Evolutionary conservation across 2,329 filamentous ascomycete species (phyloP).

Genomic region (Penicillium sp.): DNA sequence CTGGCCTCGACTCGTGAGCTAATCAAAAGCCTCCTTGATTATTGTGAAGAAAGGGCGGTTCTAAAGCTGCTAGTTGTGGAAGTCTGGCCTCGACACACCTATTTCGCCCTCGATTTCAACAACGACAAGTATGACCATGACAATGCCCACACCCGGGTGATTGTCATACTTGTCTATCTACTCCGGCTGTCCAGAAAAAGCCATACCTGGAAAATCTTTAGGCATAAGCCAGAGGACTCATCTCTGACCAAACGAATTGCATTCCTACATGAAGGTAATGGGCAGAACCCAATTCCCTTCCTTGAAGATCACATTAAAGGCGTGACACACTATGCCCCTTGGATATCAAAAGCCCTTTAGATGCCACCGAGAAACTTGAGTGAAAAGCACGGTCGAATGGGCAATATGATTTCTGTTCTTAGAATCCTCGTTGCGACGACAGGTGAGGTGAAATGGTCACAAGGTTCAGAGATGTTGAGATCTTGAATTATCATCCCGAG

Average conservation of each 20-base stretch:
- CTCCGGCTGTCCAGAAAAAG: slow-evolving; percentile 1
- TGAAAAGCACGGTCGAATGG: too few relatives aligned
- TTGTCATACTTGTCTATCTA: slow-evolving; percentile 8
- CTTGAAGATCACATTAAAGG: slow-evolving; percentile 7
- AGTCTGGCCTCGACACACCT: neutral
- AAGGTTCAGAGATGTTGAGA: too few relatives aligned
- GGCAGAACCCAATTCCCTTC: slow-evolving; percentile 2
- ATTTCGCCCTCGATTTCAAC: slow-evolving; percentile 1
- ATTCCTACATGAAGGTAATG: slow-evolving; percentile 1
- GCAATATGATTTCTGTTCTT: too few relatives aligned
- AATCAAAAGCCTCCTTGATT: neutral
- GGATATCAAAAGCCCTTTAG: neutral
- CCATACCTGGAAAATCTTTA: slow-evolving; percentile 1
- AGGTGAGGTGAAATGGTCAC: too few relatives aligned
- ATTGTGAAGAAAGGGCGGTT: neutral
- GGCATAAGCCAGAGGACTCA: slow-evolving; percentile 1
- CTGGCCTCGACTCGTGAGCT: neutral
- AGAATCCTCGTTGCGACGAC: too few relatives aligned
- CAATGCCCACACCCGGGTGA: neutral
- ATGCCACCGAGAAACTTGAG: too few relatives aligned
- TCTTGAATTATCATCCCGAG: too few relatives aligned
- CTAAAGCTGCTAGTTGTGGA: neutral
- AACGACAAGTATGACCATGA: slow-evolving; percentile 4
- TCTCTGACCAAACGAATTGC: slow-evolving; percentile 2
- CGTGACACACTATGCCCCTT: neutral